Evolutionary conservation across 23 red algal genomes (phyloP).

Genomic region (Agarophyton chilense): DNA sequence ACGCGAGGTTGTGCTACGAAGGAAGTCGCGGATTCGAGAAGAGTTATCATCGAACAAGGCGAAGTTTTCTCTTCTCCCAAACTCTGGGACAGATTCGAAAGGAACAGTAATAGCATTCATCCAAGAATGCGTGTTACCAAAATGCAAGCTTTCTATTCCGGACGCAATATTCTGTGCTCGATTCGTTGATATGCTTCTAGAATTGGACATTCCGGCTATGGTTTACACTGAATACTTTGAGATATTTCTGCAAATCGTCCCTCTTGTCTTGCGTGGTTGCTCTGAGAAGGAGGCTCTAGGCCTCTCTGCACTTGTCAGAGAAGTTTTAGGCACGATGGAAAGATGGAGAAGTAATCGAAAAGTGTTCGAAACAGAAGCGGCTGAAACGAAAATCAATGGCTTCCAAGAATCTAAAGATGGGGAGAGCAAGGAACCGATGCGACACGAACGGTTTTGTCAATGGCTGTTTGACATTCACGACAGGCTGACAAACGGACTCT

Average conservation of each 20-base stretch:
- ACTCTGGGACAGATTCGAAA: not conserved
- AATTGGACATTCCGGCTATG: slow-evolving; percentile 56
- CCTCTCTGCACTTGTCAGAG: slow-evolving; percentile 26
- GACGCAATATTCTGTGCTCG: slow-evolving; percentile 61
- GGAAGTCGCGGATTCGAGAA: not conserved
- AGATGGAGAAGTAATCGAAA: slow-evolving; percentile 63
- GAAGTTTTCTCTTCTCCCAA: not conserved
- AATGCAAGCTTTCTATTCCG: slow-evolving; percentile 21
- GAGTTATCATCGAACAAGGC: not conserved
- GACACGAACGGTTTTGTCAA: slow-evolving; percentile 50
- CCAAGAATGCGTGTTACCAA: slow-evolving; percentile 53
- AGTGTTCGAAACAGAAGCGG: slow-evolving; percentile 22
- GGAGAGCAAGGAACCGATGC: not conserved
- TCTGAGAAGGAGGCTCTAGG: slow-evolving; percentile 62
- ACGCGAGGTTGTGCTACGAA: not conserved
- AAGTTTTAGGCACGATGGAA: slow-evolving; percentile 43
- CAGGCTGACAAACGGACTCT: slow-evolving; percentile 15
- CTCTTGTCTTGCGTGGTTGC: slow-evolving; percentile 30
- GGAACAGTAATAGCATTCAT: not conserved
- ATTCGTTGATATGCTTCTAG: slow-evolving; percentile 35
- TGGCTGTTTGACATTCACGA: slow-evolving; percentile 70
- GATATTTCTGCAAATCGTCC: slow-evolving; percentile 22
- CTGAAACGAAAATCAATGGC: not conserved
- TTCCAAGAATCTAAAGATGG: slow-evolving; percentile 1
- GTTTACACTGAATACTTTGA: slow-evolving; percentile 32